Percentiles rank a stretch among this genome's conserved stretches.
Evolutionary conservation across 2,329 filamentous ascomycete species (phyloP).

Genomic region (Blastomyces emzantsi): DNA sequence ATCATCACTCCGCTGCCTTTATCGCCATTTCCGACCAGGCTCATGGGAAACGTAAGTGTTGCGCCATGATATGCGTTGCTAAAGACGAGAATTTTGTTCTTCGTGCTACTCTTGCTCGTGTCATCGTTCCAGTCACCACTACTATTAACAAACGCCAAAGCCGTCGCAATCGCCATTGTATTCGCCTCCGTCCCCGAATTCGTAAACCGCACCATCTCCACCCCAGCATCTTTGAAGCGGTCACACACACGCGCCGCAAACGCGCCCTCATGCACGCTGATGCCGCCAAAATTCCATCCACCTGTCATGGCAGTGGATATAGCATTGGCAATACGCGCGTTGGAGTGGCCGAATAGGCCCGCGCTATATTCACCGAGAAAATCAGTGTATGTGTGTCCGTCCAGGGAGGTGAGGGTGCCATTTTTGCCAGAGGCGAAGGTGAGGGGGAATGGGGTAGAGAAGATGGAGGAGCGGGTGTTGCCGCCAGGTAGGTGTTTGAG

Average conservation of each 20-base stretch:
- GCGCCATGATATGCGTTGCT: slow-evolving; percentile 48
- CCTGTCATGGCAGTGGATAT: slow-evolving; percentile 39
- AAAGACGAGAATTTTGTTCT: slow-evolving; percentile 45
- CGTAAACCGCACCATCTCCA: slow-evolving; percentile 52
- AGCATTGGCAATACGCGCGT: slow-evolving; percentile 45
- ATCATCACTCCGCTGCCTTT: neutral
- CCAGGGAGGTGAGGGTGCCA: slow-evolving; percentile 26
- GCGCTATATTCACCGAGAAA: slow-evolving; percentile 56
- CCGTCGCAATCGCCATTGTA: slow-evolving; percentile 46
- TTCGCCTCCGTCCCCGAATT: slow-evolving; percentile 61
- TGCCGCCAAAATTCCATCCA: slow-evolving; percentile 49
- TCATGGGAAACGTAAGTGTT: slow-evolving; percentile 38
- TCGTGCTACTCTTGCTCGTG: slow-evolving; percentile 17
- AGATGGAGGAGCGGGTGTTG: slow-evolving; percentile 1
- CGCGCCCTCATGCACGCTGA: slow-evolving; percentile 43
- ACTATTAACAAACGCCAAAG: slow-evolving; percentile 38
- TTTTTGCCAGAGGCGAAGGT: slow-evolving; percentile 23
- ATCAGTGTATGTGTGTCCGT: slow-evolving; percentile 44
- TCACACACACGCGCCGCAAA: slow-evolving; percentile 46
- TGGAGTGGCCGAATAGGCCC: slow-evolving; percentile 57
- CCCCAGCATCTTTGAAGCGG: slow-evolving; percentile 38
- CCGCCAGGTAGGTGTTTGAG: slow-evolving; percentile 2
- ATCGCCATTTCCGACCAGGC: neutral
- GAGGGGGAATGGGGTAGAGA: slow-evolving; percentile 26
- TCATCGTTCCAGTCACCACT: neutral